These are phyloP conservation scores for Geotrichum ghanense DNA, from an alignment of 805 yeast species.

Conservation along the genomic window DNA sequence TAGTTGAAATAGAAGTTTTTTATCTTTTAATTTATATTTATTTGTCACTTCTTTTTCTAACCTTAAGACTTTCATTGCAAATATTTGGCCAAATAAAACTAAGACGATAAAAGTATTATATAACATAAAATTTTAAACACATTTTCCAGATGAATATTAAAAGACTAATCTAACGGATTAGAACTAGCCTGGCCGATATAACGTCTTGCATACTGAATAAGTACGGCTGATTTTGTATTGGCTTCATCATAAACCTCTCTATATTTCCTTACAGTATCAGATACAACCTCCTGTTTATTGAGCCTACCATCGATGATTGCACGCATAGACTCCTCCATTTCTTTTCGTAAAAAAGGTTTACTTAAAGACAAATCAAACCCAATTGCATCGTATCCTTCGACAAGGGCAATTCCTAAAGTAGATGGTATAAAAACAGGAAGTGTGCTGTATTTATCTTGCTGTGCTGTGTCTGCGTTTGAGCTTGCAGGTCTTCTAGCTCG, in stretches of 20 bases:
- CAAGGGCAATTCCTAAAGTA: conserved; percentile 71
- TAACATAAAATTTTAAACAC: no score
- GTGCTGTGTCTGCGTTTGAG: neutral
- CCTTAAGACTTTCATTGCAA: no score
- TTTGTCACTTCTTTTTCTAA: no score
- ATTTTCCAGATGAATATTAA: no score
- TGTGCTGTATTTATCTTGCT: neutral
- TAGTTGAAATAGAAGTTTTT: no score
- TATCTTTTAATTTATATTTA: no score
- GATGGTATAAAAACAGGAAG: conserved; percentile 52
- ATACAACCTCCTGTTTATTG: conserved; percentile 41
- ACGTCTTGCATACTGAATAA: conserved; percentile 18
- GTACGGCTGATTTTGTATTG: conserved; percentile 28
- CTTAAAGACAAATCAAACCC: conserved; percentile 69
- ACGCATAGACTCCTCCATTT: conserved; percentile 55
- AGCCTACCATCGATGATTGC: conserved; percentile 57
- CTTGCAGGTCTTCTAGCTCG: conserved; percentile 4
- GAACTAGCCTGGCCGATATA: neutral
- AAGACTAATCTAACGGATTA: no score
- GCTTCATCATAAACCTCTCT: conserved; percentile 47
- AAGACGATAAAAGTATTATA: no score
- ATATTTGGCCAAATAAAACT: no score
- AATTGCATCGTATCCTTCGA: conserved; percentile 76
- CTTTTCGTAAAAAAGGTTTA: conserved; percentile 77
- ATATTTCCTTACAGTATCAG: conserved; percentile 45